phyloP scores from a whole-genome alignment of 2,329 filamentous ascomycete genomes.

The Talaromyces piceae region DNA sequence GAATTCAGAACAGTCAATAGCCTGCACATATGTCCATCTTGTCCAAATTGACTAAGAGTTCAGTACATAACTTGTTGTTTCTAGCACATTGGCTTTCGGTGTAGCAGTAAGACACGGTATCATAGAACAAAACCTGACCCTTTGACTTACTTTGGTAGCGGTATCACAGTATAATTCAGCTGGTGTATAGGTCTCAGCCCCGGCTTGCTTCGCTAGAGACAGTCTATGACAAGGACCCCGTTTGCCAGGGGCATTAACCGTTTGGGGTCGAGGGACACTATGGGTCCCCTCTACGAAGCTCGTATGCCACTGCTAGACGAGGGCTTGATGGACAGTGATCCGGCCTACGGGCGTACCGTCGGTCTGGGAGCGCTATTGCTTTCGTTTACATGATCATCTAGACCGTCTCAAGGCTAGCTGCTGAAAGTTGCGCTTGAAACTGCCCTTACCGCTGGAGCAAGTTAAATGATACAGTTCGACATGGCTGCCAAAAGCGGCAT shows the following conservation, averaged over 20 bases:
- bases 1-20: too few species aligned
- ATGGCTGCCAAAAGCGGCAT: conserved; percentile 44
- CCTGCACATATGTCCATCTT: too few species aligned
- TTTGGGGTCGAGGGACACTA: conserved; percentile 39
- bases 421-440: conserved; percentile 38
- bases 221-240: conserved; percentile 26
- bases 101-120: too few species aligned
- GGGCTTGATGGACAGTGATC: conserved; percentile 46
- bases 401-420: conserved; percentile 39
- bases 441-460: conserved; percentile 36
- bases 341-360: conserved; percentile 48
- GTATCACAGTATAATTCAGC: too few species aligned
- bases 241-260: conserved; percentile 42
- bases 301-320: conserved; percentile 46
- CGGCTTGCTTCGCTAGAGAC: conserved; percentile 25
- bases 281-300: conserved; percentile 40
- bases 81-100: too few species aligned
- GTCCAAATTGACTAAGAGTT: too few species aligned
- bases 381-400: conserved; percentile 46
- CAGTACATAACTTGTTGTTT: too few species aligned
- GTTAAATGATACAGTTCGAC: conserved; percentile 33
- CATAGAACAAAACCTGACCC: too few species aligned
- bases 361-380: conserved; percentile 47
- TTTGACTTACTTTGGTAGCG: too few species aligned
- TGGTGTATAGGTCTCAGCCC: conserved; percentile 27